Base-by-base conservation (phyloP, 306 rosid species). In the Prunus dulcis region DNA sequence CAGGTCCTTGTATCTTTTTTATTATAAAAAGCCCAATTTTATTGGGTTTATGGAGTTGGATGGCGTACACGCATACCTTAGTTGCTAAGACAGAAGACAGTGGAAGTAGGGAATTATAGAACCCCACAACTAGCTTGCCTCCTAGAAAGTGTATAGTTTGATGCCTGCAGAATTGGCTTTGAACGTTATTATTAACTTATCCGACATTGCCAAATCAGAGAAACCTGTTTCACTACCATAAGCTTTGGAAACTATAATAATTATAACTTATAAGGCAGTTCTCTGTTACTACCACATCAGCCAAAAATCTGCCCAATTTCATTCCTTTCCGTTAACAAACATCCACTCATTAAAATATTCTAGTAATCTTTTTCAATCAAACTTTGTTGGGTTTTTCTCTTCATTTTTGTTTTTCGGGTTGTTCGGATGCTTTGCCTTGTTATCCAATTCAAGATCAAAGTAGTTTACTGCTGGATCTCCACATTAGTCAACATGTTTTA, bases 81-180 rank as follows among this genome's bases (percentile, higher is more conserved):
- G 41, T 60, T 64, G 51, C 27, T 30, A 57, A 34, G 43, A 57
- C 18, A 45, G 45, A 79, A 56, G 55, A 4, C 2, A 15, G 62
- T 14, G 58, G 69, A n/a, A 32, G 55, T 25, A 64, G 80, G 68
- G 20, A 45, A 56, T 14, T n/a, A 53, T 32, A 71, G 23, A 49
- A 58, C 64, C 52, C 50, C 79, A 74, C 32, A 66, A 73, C n/a
- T 50, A 49, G 23, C 56, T 58, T 80, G 82, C 79, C 47, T 68
- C 71, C 83, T 49, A 20, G 13, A 57, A 80, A 74, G 65, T 45
- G 57, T 66, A 23, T 12, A 20, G 74, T 80, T 67, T 58, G 64
- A 28, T 32, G 79, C 69, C 47, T 60, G 57, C 32, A 53, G 52
- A 52, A 30, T 64, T 51, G 72, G 65, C n/a, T 58, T 67, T 34